Evolutionary conservation across 2,329 filamentous ascomycete genomes (phyloP).

Genomic region (Paraconiothyrium sp.): DNA sequence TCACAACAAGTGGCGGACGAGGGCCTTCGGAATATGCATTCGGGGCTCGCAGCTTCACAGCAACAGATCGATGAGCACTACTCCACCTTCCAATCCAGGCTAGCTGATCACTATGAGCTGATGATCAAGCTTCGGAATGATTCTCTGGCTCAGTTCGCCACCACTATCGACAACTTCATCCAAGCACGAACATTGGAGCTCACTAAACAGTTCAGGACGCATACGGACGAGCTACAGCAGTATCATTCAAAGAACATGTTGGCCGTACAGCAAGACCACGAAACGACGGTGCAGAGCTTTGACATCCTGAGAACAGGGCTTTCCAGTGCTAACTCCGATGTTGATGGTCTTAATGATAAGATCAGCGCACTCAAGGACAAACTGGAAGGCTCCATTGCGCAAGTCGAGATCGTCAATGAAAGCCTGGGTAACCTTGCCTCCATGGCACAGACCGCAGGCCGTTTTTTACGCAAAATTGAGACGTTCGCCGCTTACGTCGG

Average conservation of each 20-base stretch:
- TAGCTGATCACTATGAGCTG: constrained; percentile 13
- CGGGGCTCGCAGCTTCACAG: constrained; percentile 7
- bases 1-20: constrained; percentile 4
- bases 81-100: constrained; percentile 1
- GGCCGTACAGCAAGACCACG: constrained; percentile 15
- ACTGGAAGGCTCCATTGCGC: constrained; percentile 3
- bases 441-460: background rate
- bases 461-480: background rate
- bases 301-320: constrained; percentile 11
- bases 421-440: constrained; percentile 15
- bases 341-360: constrained; percentile 12
- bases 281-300: constrained; percentile 12
- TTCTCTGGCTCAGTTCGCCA: constrained; percentile 9
- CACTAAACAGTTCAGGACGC: constrained; percentile 12
- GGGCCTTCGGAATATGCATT: constrained; percentile 9
- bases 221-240: constrained; percentile 15
- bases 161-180: constrained; percentile 6
- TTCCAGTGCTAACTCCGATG: background rate
- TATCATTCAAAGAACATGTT: constrained; percentile 17
- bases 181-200: constrained; percentile 11
- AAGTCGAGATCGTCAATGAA: constrained; percentile 11
- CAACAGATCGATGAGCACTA: constrained; percentile 3
- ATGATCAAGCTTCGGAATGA: constrained; percentile 9
- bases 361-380: constrained; percentile 5
- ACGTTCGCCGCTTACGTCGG: background rate